phyloP scores from a whole-genome alignment of 257 asterid genomes.

The Linderniella brevidens region DNA sequence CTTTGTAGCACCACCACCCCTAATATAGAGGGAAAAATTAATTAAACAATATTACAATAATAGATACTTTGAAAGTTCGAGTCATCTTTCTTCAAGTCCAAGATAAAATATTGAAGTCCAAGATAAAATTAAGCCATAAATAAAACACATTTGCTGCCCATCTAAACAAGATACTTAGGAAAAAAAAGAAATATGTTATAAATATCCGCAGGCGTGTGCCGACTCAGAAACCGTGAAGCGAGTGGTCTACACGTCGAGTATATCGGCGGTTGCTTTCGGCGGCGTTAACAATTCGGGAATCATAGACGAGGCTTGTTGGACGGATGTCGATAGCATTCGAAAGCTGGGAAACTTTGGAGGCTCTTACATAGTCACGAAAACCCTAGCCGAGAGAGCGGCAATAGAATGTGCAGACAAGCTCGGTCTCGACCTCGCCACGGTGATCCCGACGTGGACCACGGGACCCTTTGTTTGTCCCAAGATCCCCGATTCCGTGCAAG shows the following conservation, averaged over 20 bases:
- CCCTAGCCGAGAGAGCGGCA: slow-evolving; percentile 14
- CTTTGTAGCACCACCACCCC: too few species aligned
- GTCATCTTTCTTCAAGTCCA: too few species aligned
- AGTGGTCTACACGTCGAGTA: slow-evolving; percentile 26
- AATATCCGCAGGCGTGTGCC: slow-evolving; percentile 13
- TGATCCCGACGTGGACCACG: slow-evolving; percentile 3
- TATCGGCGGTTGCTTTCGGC: slow-evolving; percentile 5
- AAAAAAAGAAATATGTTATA: too few species aligned
- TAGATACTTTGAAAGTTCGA: too few species aligned
- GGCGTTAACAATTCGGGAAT: neutral
- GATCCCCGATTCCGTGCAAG: slow-evolving; percentile 1
- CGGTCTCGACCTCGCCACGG: slow-evolving; percentile 10
- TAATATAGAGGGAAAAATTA: too few species aligned
- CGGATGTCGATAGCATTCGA: slow-evolving; percentile 13
- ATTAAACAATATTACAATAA: too few species aligned
- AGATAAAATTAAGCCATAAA: too few species aligned
- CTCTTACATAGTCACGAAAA: slow-evolving; percentile 11
- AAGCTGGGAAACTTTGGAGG: neutral
- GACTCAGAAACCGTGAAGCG: slow-evolving; percentile 23
- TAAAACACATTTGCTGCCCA: too few species aligned
- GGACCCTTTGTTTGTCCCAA: slow-evolving; percentile 9
- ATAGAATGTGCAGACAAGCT: slow-evolving; percentile 14
- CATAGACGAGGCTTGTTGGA: slow-evolving; percentile 19
- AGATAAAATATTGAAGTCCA: too few species aligned
- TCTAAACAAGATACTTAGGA: too few species aligned